phyloP scores from a whole-genome alignment of 495 filamentous ascomycete species.

The Lophiostoma macrostomum region DNA sequence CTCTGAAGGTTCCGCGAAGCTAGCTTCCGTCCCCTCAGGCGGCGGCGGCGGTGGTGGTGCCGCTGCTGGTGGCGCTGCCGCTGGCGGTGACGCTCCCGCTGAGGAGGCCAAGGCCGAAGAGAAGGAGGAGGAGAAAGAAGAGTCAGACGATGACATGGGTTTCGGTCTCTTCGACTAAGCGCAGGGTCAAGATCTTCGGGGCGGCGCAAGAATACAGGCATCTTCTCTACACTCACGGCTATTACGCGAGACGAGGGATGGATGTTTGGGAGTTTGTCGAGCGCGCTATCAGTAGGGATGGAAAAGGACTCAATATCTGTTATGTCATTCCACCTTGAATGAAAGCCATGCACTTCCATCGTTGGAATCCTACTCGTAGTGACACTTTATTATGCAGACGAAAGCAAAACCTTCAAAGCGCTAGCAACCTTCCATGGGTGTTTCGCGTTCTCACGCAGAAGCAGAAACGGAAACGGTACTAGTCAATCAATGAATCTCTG shows the following conservation, averaged over 20 bases:
- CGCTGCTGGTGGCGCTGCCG: slow-evolving; percentile 61
- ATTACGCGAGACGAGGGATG: slow-evolving; percentile 17
- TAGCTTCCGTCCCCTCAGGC: slow-evolving; percentile 95
- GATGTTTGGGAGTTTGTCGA: slow-evolving; percentile 31
- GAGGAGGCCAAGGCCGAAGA: slow-evolving; percentile 74
- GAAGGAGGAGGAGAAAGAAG: slow-evolving; percentile 71
- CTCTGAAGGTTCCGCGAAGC: slow-evolving; percentile 82
- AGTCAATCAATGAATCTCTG: too few relatives aligned
- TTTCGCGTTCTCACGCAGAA: too few relatives aligned
- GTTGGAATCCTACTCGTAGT: too few relatives aligned
- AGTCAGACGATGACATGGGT: slow-evolving; percentile 99
- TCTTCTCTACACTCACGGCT: slow-evolving; percentile 4
- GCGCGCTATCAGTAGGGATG: slow-evolving; percentile 23
- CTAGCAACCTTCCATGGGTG: too few relatives aligned
- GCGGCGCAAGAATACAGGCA: slow-evolving; percentile 6
- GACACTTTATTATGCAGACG: too few relatives aligned
- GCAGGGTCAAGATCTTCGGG: slow-evolving; percentile 3
- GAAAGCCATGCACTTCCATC: slow-evolving; percentile 23
- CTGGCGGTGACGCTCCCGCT: slow-evolving; percentile 64
- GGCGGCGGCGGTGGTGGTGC: slow-evolving; percentile 70
- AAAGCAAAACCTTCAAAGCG: too few relatives aligned
- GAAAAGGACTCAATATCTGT: neutral
- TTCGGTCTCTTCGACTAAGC: slow-evolving; percentile 99
- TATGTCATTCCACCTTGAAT: slow-evolving; percentile 12
- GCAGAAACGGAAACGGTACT: too few relatives aligned